Evolutionary conservation across 352 stramenopile species (phyloP), one percentile per base, ranked within the genome.

Genomic region (Pythium guiyangense): DNA sequence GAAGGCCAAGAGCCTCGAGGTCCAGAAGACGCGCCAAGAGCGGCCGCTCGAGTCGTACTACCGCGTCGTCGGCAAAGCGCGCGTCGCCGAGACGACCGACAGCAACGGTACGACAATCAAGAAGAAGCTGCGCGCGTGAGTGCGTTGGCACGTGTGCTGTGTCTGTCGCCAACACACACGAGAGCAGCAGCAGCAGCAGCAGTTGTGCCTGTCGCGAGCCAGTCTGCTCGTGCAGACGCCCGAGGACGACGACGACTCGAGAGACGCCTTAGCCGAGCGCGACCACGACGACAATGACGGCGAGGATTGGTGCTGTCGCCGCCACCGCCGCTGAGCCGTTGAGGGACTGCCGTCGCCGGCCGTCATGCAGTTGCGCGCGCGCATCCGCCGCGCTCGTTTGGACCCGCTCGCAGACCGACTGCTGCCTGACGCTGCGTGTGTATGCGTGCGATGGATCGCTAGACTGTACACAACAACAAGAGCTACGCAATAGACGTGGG

Each of bases 21-120:
- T 63, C 11, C 49, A 76, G 50, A 47, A 22, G 42, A 22, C 18
- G 20, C 57, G 68, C 37, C 74, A 84, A 29, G 70, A 91, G 50
- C 74, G 79, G 3, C 79, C 75, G 2, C 76, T 93, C 27, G 77
- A 93, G 58, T 79, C 80, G 25, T 91, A 90, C 71, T 93, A 91
- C 58, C 70, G 71, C 34, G 75, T 83, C 26, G 74, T 91, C 17
- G 70, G 74, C 17, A 91, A 91, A 60, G 52, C 72, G 15, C 71
- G 73, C 59, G 66, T 69, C 45, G 29, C 42, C 0, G 42, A 47
- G 20, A 26, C 20, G 42, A 44, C 14, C n/a, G n/a, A 14, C 37
- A 43, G 37, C 39, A 44, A 44, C 20, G 20, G 18, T 47, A 47
- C 42, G 42, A 1, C 22, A 1, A n/a, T n/a, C n/a, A 45, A 45